Conservation (phyloP, 805 yeast species). For the Myxozyma melibiosi region DNA sequence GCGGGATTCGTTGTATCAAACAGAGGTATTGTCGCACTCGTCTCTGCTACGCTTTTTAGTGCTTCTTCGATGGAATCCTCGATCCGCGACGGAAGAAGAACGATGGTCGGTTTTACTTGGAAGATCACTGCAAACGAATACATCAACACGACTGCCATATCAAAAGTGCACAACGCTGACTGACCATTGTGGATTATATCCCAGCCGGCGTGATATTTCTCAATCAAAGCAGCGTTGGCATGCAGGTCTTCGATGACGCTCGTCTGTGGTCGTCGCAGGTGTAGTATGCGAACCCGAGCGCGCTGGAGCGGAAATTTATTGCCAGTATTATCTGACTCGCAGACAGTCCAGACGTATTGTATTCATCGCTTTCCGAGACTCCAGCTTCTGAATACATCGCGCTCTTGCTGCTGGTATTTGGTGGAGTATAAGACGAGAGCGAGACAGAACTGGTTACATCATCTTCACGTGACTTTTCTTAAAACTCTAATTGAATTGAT, state of each 20-base stretch:
- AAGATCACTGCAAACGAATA: constrained; percentile 14
- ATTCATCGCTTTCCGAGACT: not conserved
- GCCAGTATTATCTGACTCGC: constrained; percentile 16
- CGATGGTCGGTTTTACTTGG: constrained; percentile 25
- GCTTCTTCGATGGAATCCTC: constrained; percentile 22
- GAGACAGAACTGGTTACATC: not conserved
- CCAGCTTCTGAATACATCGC: not conserved
- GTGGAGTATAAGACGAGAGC: not conserved
- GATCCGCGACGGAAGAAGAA: constrained; percentile 23
- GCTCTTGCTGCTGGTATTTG: not conserved
- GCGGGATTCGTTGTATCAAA: no score
- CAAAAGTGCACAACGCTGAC: not conserved
- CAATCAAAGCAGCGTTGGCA: constrained; percentile 24
- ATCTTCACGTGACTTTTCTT: not conserved
- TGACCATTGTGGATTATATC: constrained; percentile 18
- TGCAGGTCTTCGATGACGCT: constrained; percentile 21
- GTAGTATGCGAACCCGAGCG: constrained; percentile 22
- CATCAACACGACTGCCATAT: not conserved
- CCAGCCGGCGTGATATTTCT: constrained; percentile 24
- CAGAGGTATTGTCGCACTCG: not conserved
- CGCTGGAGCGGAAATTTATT: constrained; percentile 15
- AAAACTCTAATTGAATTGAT: no score
- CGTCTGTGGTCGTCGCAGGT: constrained; percentile 15
- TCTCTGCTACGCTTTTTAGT: constrained; percentile 1
- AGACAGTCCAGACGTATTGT: not conserved